Conservation (phyloP, 345 rosid species). For the Noccaea bulbosa region DNA sequence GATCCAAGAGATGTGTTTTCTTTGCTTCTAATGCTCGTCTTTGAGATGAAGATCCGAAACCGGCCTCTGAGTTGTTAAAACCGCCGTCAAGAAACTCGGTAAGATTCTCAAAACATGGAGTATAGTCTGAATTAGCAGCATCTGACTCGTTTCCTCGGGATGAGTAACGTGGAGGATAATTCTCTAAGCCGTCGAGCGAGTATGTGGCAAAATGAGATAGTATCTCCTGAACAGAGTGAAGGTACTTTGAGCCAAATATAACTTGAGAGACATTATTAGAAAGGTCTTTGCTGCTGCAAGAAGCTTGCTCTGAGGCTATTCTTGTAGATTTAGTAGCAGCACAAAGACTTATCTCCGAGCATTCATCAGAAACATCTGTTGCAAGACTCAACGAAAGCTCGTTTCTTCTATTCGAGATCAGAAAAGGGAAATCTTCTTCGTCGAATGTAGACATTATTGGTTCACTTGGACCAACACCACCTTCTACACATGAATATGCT, state of each 20-base stretch:
- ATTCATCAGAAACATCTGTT: conserved; percentile 59
- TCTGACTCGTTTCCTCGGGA: conserved; percentile 40
- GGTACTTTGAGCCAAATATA: conserved; percentile 70
- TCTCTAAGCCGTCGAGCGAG: conserved; percentile 64
- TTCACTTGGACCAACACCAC: conserved; percentile 45
- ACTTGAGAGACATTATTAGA: conserved; percentile 50
- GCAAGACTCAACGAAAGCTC: conserved; percentile 86
- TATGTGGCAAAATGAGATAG: conserved; percentile 78
- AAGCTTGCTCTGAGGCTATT: conserved; percentile 58
- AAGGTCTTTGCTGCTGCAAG: conserved; percentile 62
- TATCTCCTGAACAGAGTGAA: conserved; percentile 76
- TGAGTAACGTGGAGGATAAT: conserved; percentile 34
- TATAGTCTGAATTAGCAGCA: conserved; percentile 34
- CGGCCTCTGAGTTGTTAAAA: conserved; percentile 38
- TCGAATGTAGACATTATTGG: conserved; percentile 54
- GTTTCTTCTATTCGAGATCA: conserved; percentile 46
- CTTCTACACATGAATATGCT: conserved; percentile 44
- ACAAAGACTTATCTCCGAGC: conserved; percentile 57
- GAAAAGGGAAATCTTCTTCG: conserved; percentile 40
- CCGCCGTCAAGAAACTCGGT: conserved; percentile 44
- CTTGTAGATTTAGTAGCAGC: conserved; percentile 45
- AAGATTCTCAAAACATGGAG: conserved; percentile 32
- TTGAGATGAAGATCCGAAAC: conserved; percentile 39
- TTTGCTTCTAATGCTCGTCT: conserved; percentile 52
- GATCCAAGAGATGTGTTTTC: conserved; percentile 65